Percentiles rank a stretch among this genome's conserved stretches.
Evolutionary conservation across 331 rosid species (phyloP).

Genomic region (Quercus phellos): DNA sequence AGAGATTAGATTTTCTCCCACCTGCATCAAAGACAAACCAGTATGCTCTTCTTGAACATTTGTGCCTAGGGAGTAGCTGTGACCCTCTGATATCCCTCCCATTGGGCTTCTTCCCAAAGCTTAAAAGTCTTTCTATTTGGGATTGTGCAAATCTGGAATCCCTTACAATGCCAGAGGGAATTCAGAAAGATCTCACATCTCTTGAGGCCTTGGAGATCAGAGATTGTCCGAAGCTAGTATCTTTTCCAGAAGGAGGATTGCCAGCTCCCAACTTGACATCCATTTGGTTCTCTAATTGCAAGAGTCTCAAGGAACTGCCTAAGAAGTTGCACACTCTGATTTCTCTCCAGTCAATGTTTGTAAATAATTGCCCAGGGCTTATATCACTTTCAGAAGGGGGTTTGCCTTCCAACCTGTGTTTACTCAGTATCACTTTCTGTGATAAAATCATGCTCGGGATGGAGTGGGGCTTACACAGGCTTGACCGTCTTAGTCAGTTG

Average conservation of each 20-base stretch:
- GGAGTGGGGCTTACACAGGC: background rate
- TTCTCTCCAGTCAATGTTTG: conserved; percentile 23
- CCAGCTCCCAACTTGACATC: conserved; percentile 23
- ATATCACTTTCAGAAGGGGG: background rate
- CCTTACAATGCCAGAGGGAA: conserved; percentile 6
- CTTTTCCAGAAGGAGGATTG: conserved; percentile 29
- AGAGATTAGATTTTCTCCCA: conserved; percentile 5
- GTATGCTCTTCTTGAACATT: conserved; percentile 20
- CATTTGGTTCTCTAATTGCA: conserved; percentile 21
- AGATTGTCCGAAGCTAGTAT: conserved; percentile 24
- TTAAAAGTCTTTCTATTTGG: conserved; percentile 20
- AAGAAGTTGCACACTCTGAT: conserved; percentile 20
- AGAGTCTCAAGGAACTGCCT: conserved; percentile 28
- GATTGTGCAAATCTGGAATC: conserved; percentile 28
- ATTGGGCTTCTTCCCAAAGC: conserved; percentile 29
- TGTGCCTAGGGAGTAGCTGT: conserved; percentile 23
- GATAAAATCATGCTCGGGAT: conserved; percentile 7
- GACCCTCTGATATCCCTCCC: conserved; percentile 26
- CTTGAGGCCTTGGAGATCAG: conserved; percentile 25
- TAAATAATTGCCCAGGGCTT: conserved; percentile 8
- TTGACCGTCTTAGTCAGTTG: background rate
- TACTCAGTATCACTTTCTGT: conserved; percentile 23
- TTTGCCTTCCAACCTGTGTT: background rate
- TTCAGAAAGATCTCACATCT: conserved; percentile 12
- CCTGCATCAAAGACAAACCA: no score